Evolutionary conservation across 2,329 filamentous ascomycete species (phyloP).

Genomic region (Chrysoporthe cubensis): DNA sequence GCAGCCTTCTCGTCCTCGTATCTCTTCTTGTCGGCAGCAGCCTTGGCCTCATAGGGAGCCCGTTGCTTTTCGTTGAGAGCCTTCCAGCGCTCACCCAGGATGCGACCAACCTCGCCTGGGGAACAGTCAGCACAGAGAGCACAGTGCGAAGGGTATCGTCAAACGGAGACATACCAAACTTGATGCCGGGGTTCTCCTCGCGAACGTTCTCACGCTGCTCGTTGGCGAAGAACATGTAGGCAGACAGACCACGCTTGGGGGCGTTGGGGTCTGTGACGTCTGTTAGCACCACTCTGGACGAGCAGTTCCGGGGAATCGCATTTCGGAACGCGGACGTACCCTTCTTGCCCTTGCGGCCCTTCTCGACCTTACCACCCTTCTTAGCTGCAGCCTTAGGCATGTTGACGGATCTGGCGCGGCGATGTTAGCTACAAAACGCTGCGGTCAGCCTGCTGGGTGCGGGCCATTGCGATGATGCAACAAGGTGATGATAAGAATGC

Average conservation of each 20-base stretch:
- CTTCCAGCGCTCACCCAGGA: conserved; percentile 99
- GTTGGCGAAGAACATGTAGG: conserved; percentile 99
- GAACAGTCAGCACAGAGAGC: conserved; percentile 28
- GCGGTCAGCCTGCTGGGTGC: background rate
- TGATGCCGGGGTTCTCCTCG: conserved; percentile 96
- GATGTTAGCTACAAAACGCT: conserved; percentile 35
- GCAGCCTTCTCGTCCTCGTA: conserved; percentile 97
- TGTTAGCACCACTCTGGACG: conserved; percentile 18
- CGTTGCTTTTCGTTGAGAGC: conserved; percentile 91
- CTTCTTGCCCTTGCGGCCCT: conserved; percentile 61
- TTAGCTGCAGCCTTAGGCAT: conserved; percentile 65
- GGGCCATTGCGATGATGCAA: background rate
- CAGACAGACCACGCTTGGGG: conserved; percentile 98
- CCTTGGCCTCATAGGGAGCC: conserved; percentile 93
- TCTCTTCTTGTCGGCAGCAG: conserved; percentile 95
- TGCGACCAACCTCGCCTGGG: conserved; percentile 91
- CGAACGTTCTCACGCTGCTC: conserved; percentile 98
- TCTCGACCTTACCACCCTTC: conserved; percentile 57
- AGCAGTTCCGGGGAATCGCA: background rate
- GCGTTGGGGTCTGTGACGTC: conserved; percentile 80
- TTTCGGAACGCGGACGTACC: conserved; percentile 46
- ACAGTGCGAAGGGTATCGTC: background rate
- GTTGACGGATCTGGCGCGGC: conserved; percentile 41
- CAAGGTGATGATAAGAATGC: background rate
- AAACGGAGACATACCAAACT: conserved; percentile 70